Base-by-base conservation (phyloP, 306 rosid species). In the Trifolium dubium region DNA sequence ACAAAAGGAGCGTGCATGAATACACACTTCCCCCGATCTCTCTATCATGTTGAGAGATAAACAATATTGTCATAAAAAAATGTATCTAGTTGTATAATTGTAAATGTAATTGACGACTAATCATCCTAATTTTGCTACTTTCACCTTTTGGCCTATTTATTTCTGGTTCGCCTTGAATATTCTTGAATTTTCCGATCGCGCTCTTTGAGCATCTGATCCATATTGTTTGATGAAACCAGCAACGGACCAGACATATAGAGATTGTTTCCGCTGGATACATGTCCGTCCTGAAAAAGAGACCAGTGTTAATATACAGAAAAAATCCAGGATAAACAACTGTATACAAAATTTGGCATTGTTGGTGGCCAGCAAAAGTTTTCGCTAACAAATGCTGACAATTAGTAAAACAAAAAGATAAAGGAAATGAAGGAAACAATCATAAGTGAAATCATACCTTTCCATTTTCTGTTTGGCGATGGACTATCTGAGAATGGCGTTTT, bases 221-320 rank as follows among this genome's bases (percentile, higher is more conserved):
- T 67, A 69, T 83, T 89, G 86, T 83, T 88, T 44, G 98, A 91
- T 13, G 98, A 80, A 64, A 75, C 77, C 62, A 86, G 73, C 34
- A 93, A 78, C 2, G 98, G 94, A 54, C 97, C 98, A 30, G 97
- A 89, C 56, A 90, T 81, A 58, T 85, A 85, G 29, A 93, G 88
- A 73, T 89, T 89, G 83, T 82, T 88, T 30, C 77, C 87, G 75
- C 59, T 79, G 15, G 85, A 37, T 6, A 78, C 88, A 53, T 53
- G 85, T 53, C 82, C 80, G 34, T 84, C 82, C 98, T 93, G 89
- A 71, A 84, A 73, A 55, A 63, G 72, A 3, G 35, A 64, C 3
- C 65, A 41, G 6, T 14, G 72, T 43, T 10, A 3, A 5, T 17
- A 29, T 65, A 54, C 69, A 74, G 37, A 67, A 67, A 40, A 41